Evolutionary conservation across 2,329 filamentous ascomycete species (phyloP).

Genomic region (Colletotrichum tropicale): DNA sequence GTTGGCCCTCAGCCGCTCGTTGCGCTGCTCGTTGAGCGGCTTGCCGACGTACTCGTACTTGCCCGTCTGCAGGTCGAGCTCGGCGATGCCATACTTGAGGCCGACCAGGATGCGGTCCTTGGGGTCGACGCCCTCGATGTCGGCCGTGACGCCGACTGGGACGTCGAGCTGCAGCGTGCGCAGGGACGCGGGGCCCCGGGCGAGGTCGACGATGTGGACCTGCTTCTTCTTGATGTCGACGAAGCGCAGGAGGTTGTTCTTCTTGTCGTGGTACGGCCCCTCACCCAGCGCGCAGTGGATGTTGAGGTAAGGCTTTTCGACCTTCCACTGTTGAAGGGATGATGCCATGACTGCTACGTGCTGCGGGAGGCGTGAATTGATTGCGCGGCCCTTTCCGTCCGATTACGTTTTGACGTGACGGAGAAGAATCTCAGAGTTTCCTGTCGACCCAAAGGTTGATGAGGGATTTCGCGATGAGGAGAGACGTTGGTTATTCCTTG

Average conservation of each 20-base stretch:
- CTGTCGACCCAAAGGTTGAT: background rate
- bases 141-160: slow-evolving; percentile 72
- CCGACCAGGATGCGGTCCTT: slow-evolving; percentile 74
- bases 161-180: slow-evolving; percentile 63
- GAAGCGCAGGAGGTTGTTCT: slow-evolving; percentile 71
- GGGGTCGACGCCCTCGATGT: slow-evolving; percentile 72
- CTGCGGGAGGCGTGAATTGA: background rate
- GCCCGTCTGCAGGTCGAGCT: slow-evolving; percentile 69
- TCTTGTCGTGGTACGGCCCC: slow-evolving; percentile 74
- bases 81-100: slow-evolving; percentile 82
- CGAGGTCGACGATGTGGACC: slow-evolving; percentile 73
- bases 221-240: slow-evolving; percentile 83
- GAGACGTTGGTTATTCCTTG: background rate
- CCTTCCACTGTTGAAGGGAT: slow-evolving; percentile 53
- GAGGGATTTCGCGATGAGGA: slow-evolving; percentile 8
- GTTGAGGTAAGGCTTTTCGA: slow-evolving; percentile 61
- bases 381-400: background rate
- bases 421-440: background rate
- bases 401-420: background rate
- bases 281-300: slow-evolving; percentile 73
- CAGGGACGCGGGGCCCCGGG: slow-evolving; percentile 65
- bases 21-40: slow-evolving; percentile 50
- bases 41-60: slow-evolving; percentile 57
- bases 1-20: slow-evolving; percentile 70
- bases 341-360: slow-evolving; percentile 29